Conservation (phyloP, 768 basidiomycete species). For the Leccinum variicolor region DNA sequence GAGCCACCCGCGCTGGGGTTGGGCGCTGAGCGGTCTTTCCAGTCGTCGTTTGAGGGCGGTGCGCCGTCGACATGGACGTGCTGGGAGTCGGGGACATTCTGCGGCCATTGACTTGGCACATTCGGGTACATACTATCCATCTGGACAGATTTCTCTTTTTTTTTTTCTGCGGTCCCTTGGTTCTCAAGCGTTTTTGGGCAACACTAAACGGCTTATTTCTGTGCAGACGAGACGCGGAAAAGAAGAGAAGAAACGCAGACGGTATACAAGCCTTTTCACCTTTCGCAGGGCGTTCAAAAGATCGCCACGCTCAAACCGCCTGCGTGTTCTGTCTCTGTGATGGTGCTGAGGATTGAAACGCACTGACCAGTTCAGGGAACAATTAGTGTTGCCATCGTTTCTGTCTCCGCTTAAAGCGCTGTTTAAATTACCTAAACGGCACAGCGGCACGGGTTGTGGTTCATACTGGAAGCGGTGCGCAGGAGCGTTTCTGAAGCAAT, state of each 20-base stretch:
- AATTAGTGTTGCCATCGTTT: conserved; percentile 24
- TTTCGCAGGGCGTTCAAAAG: conserved; percentile 35
- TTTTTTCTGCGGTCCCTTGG: conserved; percentile 36
- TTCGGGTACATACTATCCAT: conserved; percentile 47
- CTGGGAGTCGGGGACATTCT: conserved; percentile 34
- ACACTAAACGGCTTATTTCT: conserved; percentile 46
- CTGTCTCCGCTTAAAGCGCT: conserved; percentile 28
- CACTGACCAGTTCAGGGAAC: conserved; percentile 29
- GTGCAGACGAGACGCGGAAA: conserved; percentile 37
- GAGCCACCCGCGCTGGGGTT: conserved; percentile 24
- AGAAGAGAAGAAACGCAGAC: conserved; percentile 35
- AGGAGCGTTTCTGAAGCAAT: conserved; percentile 17
- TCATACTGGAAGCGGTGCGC: conserved; percentile 20
- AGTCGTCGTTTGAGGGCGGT: conserved; percentile 33
- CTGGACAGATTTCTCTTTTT: conserved; percentile 37
- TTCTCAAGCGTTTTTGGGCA: conserved; percentile 43
- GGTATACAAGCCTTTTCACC: conserved; percentile 39
- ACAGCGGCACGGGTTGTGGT: conserved; percentile 21
- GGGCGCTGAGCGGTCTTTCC: conserved; percentile 36
- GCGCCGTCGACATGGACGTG: conserved; percentile 32
- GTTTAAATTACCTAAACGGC: conserved; percentile 22
- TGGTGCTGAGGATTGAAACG: conserved; percentile 36
- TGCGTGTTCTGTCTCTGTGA: conserved; percentile 39
- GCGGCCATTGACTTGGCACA: conserved; percentile 40
- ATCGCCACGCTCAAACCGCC: conserved; percentile 35